Percentiles rank a stretch among this genome's conserved stretches.
These are phyloP conservation scores for Noccaea bulbosa DNA, from an alignment of 345 rosid genomes.

Conservation along the genomic window DNA sequence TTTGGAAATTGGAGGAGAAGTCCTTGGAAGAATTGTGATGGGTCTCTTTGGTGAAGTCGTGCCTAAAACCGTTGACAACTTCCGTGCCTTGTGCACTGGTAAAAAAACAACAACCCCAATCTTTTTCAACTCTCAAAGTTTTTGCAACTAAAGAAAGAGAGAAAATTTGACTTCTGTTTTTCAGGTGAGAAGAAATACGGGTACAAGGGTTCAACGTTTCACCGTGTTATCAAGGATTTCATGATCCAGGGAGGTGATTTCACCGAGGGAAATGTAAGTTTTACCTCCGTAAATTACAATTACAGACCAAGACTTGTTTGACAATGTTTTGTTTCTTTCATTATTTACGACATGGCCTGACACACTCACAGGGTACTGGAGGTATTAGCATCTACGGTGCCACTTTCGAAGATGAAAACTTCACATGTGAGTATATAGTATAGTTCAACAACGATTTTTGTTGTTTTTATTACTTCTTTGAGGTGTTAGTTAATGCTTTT, in stretches of 20 bases:
- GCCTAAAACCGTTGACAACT: slow-evolving; percentile 85
- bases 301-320: background rate
- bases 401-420: slow-evolving; percentile 80
- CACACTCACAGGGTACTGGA: slow-evolving; percentile 84
- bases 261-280: slow-evolving; percentile 71
- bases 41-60: slow-evolving; percentile 87
- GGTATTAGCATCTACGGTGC: slow-evolving; percentile 85
- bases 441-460: background rate
- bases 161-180: slow-evolving; percentile 3
- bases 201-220: slow-evolving; percentile 86
- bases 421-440: slow-evolving; percentile 64
- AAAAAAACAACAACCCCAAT: slow-evolving; percentile 16
- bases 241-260: slow-evolving; percentile 99
- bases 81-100: slow-evolving; percentile 86
- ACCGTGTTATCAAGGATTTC: slow-evolving; percentile 88
- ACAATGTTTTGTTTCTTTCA: background rate
- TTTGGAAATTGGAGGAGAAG: slow-evolving; percentile 82
- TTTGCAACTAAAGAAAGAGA: background rate
- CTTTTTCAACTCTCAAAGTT: background rate
- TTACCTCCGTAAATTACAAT: background rate
- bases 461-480: background rate
- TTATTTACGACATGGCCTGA: slow-evolving; percentile 28
- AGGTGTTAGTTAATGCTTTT: background rate
- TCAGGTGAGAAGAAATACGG: slow-evolving; percentile 90
- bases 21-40: slow-evolving; percentile 75